Evolutionary conservation across 768 basidiomycete genomes (phyloP), one percentile per base, ranked within the genome.

Genomic region (Cubamyces sp.): DNA sequence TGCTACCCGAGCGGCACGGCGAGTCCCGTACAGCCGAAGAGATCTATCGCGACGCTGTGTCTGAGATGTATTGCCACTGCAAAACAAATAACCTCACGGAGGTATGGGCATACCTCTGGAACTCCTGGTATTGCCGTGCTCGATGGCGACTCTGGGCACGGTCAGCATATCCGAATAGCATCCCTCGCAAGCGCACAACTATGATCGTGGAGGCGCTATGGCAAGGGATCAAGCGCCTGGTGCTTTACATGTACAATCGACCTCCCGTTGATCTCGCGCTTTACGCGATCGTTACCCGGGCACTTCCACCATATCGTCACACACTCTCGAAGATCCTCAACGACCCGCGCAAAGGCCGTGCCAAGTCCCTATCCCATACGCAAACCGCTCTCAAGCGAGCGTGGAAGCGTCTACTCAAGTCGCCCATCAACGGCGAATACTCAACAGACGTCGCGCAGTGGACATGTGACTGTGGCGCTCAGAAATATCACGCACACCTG

Each of bases 41-140:
- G 25, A 76, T 76, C 16, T 62, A 65, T 1, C 9, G 48, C 0
- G 58, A 68, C 30, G 69, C 73, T 6, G 76, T 77, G 0, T 43
- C 60, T 3, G 75, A 78, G 39, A 77, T 79, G 57, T 74, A 73
- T 65, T 58, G 65, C 21, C 70, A 64, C 49, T 74, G 71, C 46
- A 61, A 60, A 34, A 18, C 45, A 23, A 61, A 71, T 40, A 49
- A 64, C 39, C 68, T 74, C 7, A 43, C 61, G 4, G 68, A 73
- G 50, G 69, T 69, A 21, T 73, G 70, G 71, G 72, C 69, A 11
- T 73, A 74, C 59, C 39, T 74, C 39, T 74, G 73, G 71, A 71
- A 70, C 49, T 57, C 61, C 11, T 73, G 73, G 74, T 74, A 74
- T 62, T 63, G 59, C 12, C 68, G 64, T 19, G 54, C 67, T 5